These are phyloP conservation scores for Brachypodium distachyon DNA, from an alignment of 202 grass and related monocot species.

Conservation along the genomic window DNA sequence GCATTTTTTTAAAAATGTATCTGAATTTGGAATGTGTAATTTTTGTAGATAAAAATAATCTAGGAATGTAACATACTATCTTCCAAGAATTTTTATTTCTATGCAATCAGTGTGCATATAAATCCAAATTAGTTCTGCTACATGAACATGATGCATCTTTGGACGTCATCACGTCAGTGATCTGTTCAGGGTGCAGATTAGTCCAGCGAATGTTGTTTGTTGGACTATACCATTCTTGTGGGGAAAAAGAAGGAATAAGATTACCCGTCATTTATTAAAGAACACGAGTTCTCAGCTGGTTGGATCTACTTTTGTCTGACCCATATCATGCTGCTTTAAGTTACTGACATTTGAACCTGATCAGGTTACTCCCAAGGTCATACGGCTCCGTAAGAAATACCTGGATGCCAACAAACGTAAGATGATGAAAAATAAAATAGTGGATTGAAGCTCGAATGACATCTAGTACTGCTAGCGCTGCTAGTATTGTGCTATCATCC, in stretches of 20 bases:
- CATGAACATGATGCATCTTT: too few relatives aligned
- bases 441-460: slow-evolving; percentile 30
- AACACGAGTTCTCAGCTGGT: background rate
- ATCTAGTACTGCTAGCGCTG: slow-evolving; percentile 6
- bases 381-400: slow-evolving; percentile 90
- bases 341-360: slow-evolving; percentile 14
- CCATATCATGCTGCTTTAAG: slow-evolving; percentile 4
- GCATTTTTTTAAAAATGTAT: background rate
- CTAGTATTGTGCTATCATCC: background rate
- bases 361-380: slow-evolving; percentile 94
- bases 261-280: background rate
- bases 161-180: background rate
- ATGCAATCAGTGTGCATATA: background rate
- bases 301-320: background rate
- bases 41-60: background rate
- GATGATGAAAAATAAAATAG: slow-evolving; percentile 92
- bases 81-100: background rate
- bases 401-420: slow-evolving; percentile 86
- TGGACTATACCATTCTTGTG: too few relatives aligned
- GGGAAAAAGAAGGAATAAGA: too few relatives aligned
- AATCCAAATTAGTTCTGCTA: background rate
- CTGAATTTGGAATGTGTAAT: background rate
- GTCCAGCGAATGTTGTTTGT: background rate
- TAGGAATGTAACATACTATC: background rate
- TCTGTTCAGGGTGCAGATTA: background rate